Conservation (phyloP, 192 early-diverging fungal genomes). For the Paraglomus brasilianum region DNA sequence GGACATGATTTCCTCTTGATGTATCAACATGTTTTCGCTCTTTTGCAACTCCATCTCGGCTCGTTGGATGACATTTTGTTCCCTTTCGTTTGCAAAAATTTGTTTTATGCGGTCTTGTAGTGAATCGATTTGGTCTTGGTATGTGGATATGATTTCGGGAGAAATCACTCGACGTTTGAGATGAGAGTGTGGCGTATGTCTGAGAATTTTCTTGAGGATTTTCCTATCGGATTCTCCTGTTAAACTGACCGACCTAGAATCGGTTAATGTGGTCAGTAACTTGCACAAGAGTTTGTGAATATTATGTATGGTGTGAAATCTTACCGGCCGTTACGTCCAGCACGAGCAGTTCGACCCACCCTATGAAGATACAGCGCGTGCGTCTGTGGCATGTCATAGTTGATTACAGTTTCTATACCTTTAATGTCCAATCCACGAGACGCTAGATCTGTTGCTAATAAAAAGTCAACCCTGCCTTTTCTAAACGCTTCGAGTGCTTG, state of each 20-base stretch:
- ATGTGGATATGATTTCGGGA: constrained; percentile 72
- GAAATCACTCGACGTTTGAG: constrained; percentile 92
- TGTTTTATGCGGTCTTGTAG: constrained; percentile 66
- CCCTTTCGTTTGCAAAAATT: constrained; percentile 70
- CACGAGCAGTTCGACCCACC: constrained; percentile 95
- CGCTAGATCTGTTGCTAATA: constrained; percentile 96
- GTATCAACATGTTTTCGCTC: constrained; percentile 79
- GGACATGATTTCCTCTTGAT: constrained; percentile 83
- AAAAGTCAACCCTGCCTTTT: constrained; percentile 78
- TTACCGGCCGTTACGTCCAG: constrained; percentile 72
- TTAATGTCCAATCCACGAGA: constrained; percentile 96
- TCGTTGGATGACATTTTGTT: constrained; percentile 75
- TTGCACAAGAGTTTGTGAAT: not conserved
- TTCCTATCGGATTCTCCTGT: constrained; percentile 92
- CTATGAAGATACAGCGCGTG: constrained; percentile 94
- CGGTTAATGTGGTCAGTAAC: constrained; percentile 1
- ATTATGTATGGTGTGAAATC: not conserved
- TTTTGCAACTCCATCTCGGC: constrained; percentile 92
- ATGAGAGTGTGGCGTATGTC: constrained; percentile 69
- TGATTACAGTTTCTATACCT: constrained; percentile 96
- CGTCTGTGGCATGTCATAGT: constrained; percentile 95
- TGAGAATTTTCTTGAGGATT: constrained; percentile 89
- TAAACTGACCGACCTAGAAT: constrained; percentile 75
- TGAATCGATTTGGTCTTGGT: constrained; percentile 65
- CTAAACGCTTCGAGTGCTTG: constrained; percentile 90